Base-by-base conservation (phyloP, 73 alveolate species). In the Tetrahymena borealis region DNA sequence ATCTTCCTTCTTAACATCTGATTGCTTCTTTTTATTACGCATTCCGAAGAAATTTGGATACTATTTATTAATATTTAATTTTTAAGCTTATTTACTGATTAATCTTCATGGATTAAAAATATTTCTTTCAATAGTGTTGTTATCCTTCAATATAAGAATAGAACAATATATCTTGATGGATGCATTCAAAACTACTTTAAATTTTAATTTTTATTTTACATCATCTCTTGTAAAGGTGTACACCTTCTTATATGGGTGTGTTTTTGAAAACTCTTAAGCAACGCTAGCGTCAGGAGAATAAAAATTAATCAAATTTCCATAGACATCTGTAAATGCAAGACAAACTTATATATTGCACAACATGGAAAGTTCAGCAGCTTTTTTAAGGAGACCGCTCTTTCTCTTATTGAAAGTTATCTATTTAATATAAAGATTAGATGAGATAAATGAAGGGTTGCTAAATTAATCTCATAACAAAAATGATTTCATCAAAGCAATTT, bases 401-500 rank as follows among this genome's bases (percentile, higher is more conserved):
- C 95, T 79, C 36, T 93, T 93, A 42, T 93, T 93, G 91, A 93
- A 93, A 38, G 95, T 93, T 11, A 93, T 93, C 95, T 93, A 85
- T 40, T 18, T 79, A 78, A 92, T 78, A 12, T 15, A 18, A 20
- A 60, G 78, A 78, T 24, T 24, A 43, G 78, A 60, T 32, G 78
- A 42, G 20, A 33, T 35, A 91, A 32, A 91, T n/a, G n/a, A n/a
- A n/a, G n/a, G n/a, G n/a, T n/a, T n/a, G n/a, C n/a, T n/a, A n/a
- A n/a, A n/a, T n/a, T n/a, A n/a, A n/a, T n/a, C n/a, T n/a, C n/a
- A n/a, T n/a, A n/a, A n/a, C n/a, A n/a, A n/a, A n/a, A n/a, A n/a
- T n/a, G n/a, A n/a, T n/a, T n/a, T n/a, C n/a, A n/a, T n/a, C n/a
- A n/a, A n/a, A n/a, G n/a, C n/a, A n/a, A n/a, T n/a, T n/a, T n/a